Base-by-base conservation (phyloP, 768 basidiomycete genomes). In the Candolleomyces eurysporus region DNA sequence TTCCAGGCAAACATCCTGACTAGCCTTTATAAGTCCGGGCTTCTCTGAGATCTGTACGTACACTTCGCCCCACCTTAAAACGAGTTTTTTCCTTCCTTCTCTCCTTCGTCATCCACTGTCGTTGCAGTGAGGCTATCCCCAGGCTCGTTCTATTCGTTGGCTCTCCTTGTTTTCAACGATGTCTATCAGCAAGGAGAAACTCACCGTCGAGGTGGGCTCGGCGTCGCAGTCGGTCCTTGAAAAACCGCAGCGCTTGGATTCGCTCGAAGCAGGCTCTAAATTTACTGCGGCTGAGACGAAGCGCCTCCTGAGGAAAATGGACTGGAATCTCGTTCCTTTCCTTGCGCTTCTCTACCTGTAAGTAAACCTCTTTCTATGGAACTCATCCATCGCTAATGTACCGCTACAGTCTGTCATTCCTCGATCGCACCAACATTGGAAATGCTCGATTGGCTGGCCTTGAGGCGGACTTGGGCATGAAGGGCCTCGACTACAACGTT, bases 391-490 rank as follows among this genome's bases (percentile, higher is more conserved):
- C 32, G n/a, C 26, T 60, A 43, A 39, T 36, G 36, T 16, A 36
- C 14, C 31, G 22, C 39, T 57, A 9, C 45, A 73, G 73, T 7
- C 67, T 74, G 4, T 72, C 73, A 3, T 74, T 74, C 65, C 67
- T 74, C 45, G 72, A 73, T 50, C 69, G 72, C 22, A 66, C 67
- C 39, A 74, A 74, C 59, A 68, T 74, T 46, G 73, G 73, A 10
- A 74, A 74, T 60, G 72, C 73, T 32, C 67, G 73, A 9, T 62
- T 74, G 17, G 72, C 68, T 2, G 68, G 69, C 13, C 54, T 74
- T n/a, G 71, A 74, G 58, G 53, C 57, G 6, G 70, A 70, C 59
- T 63, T 74, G 9, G 49, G 59, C 0, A 72, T 74, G 72, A 60
- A 66, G 16, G 68, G 69, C 26, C 61, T 71, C 8, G 71, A 75